Conservation (phyloP, 805 yeast genomes). For the Sugiyamaella chiloensis region DNA sequence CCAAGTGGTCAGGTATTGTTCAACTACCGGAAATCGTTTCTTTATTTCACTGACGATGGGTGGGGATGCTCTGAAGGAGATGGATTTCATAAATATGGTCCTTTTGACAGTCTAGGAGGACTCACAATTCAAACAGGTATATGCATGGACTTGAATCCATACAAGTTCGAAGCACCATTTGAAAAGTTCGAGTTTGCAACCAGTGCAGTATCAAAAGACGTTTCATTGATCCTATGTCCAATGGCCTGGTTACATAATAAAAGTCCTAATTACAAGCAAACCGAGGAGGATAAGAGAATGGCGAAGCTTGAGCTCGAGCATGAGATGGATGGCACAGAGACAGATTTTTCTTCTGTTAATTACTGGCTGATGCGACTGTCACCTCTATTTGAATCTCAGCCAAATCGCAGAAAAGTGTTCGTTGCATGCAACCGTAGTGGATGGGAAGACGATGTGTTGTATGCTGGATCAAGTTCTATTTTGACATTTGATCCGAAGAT, state of each 20-base stretch:
- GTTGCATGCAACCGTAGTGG: slow-evolving; percentile 74
- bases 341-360: slow-evolving; percentile 51
- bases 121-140: slow-evolving; percentile 64
- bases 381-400: slow-evolving; percentile 37
- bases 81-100: slow-evolving; percentile 42
- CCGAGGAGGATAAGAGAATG: slow-evolving; percentile 20
- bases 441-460: slow-evolving; percentile 51
- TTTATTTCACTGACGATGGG: slow-evolving; percentile 72
- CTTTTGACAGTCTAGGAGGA: slow-evolving; percentile 12
- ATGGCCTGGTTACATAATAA: slow-evolving; percentile 72
- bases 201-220: slow-evolving; percentile 45
- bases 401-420: slow-evolving; percentile 28
- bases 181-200: slow-evolving; percentile 66
- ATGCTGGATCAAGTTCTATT: slow-evolving; percentile 37
- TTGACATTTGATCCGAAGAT: slow-evolving; percentile 42
- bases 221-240: slow-evolving; percentile 65
- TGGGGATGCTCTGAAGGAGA: slow-evolving; percentile 76
- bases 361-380: slow-evolving; percentile 75
- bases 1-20: slow-evolving; percentile 56
- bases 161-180: slow-evolving; percentile 78
- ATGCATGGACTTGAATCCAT: slow-evolving; percentile 93
- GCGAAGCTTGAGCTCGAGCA: slow-evolving; percentile 15
- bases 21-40: slow-evolving; percentile 71
- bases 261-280: slow-evolving; percentile 14
- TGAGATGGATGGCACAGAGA: slow-evolving; percentile 32